phyloP scores from a whole-genome alignment of 164 flowering plant species.

The Akebia trifoliata region DNA sequence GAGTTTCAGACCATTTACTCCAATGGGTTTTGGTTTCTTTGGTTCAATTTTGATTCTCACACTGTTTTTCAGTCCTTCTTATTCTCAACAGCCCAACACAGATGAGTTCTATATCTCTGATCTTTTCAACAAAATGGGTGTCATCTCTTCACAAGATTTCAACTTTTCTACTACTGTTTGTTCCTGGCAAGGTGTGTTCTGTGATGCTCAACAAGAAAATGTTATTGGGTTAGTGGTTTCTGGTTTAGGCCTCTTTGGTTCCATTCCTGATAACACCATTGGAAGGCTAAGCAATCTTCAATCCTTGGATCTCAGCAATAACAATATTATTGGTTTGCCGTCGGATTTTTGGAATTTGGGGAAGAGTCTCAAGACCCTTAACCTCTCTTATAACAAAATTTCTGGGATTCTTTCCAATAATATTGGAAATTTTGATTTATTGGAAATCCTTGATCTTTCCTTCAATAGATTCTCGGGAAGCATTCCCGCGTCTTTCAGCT shows the following conservation, averaged over 20 bases:
- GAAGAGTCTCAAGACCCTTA: slow-evolving; percentile 42
- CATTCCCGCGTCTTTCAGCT: slow-evolving; percentile 54
- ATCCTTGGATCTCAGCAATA: slow-evolving; percentile 70
- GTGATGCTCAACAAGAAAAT: slow-evolving; percentile 41
- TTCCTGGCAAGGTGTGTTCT: slow-evolving; percentile 62
- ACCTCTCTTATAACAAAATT: slow-evolving; percentile 63
- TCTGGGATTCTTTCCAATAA: slow-evolving; percentile 54
- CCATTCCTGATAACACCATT: slow-evolving; percentile 76
- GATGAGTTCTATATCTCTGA: slow-evolving; percentile 67
- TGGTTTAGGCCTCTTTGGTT: slow-evolving; percentile 64
- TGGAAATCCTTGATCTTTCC: slow-evolving; percentile 64
- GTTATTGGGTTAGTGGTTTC: slow-evolving; percentile 42
- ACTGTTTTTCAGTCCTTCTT: slow-evolving; percentile 35
- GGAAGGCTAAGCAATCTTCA: slow-evolving; percentile 70
- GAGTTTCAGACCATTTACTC: slow-evolving; percentile 10
- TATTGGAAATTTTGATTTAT: slow-evolving; percentile 65
- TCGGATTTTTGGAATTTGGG: slow-evolving; percentile 82
- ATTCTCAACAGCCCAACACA: slow-evolving; percentile 66
- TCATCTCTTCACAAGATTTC: slow-evolving; percentile 25
- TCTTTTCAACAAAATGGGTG: slow-evolving; percentile 61
- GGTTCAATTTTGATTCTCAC: slow-evolving; percentile 34
- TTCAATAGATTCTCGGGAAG: slow-evolving; percentile 53
- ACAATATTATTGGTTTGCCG: slow-evolving; percentile 58
- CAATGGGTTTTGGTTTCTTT: slow-evolving; percentile 45
- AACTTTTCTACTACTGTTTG: slow-evolving; percentile 54